phyloP scores from a whole-genome alignment of 306 rosid genomes.

The Oxytropis ochrocephala region DNA sequence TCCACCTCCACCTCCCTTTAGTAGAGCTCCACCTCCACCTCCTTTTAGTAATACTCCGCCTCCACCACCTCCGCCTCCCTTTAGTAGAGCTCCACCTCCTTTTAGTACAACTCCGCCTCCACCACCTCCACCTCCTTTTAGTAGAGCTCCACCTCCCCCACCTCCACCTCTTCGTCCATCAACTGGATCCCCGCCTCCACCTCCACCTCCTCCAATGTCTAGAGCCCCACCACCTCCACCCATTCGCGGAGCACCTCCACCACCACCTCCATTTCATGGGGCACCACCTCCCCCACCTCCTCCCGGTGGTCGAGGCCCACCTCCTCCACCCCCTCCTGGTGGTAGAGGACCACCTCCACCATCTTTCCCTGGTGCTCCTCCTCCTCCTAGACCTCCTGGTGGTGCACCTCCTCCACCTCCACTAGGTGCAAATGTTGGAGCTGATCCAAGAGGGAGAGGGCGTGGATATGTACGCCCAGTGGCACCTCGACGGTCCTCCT shows the following conservation, averaged over 20 bases:
- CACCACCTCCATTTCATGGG: conserved; percentile 5
- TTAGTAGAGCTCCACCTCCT: neutral
- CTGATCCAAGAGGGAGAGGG: conserved; percentile 67
- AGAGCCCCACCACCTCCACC: conserved; percentile 20
- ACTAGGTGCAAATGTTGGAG: conserved; percentile 46
- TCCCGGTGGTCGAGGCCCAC: neutral
- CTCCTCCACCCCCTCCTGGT: conserved; percentile 25
- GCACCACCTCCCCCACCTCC: conserved; percentile 17
- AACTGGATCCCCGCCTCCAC: neutral
- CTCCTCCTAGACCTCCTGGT: conserved; percentile 51
- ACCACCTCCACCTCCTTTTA: conserved; percentile 33
- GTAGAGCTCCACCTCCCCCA: conserved; percentile 20
- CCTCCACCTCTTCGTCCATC: conserved; percentile 27
- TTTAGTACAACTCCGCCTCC: conserved; percentile 27
- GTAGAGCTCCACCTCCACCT: conserved; percentile 2
- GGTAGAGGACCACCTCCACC: conserved; percentile 18
- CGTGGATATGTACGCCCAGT: conserved; percentile 74
- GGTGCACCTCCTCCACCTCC: conserved; percentile 74
- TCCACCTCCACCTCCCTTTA: conserved; percentile 30
- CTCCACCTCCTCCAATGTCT: neutral
- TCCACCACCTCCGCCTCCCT: conserved; percentile 7
- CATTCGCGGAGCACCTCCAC: neutral
- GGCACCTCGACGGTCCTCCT: conserved; percentile 63
- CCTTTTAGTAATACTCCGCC: neutral
- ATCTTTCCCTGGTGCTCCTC: conserved; percentile 30